phyloP scores from a whole-genome alignment of 1,284 basidiomycete genomes.

The Rhodotorula sp. region DNA sequence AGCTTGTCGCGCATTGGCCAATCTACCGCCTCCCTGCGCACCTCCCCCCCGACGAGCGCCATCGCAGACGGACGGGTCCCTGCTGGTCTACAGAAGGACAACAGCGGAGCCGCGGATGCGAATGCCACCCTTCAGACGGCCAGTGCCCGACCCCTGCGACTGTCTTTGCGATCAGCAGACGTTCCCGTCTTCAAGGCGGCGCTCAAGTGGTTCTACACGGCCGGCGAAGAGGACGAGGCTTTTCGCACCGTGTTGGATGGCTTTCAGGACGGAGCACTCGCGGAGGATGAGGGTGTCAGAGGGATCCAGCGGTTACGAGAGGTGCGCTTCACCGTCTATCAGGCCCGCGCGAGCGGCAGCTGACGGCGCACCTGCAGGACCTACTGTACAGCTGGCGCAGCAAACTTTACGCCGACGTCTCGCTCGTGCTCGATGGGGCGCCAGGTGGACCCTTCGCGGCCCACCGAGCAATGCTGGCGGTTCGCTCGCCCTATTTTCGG shows the following conservation, averaged over 20 bases:
- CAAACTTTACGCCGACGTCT: conserved; percentile 83
- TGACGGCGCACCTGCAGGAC: conserved; percentile 60
- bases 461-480: conserved; percentile 87
- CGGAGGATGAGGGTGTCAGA: conserved; percentile 11
- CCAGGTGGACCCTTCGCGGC: conserved; percentile 74
- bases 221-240: conserved; percentile 71
- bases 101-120: too few relatives aligned
- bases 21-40: conserved; percentile 18
- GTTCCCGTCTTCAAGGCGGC: conserved; percentile 51
- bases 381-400: conserved; percentile 95
- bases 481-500: conserved; percentile 83
- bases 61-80: background rate
- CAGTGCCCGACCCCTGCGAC: background rate
- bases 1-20: conserved; percentile 12
- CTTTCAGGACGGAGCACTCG: conserved; percentile 54
- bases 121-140: too few relatives aligned
- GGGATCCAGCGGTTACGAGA: conserved; percentile 25
- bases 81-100: too few relatives aligned
- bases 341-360: background rate
- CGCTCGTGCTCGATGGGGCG: conserved; percentile 69
- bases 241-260: conserved; percentile 86
- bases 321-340: conserved; percentile 4
- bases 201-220: conserved; percentile 85
- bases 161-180: conserved; percentile 20
- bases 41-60: conserved; percentile 7